These are phyloP conservation scores for Botrytis fabae DNA, from an alignment of 2,329 filamentous ascomycete genomes.

Conservation along the genomic window DNA sequence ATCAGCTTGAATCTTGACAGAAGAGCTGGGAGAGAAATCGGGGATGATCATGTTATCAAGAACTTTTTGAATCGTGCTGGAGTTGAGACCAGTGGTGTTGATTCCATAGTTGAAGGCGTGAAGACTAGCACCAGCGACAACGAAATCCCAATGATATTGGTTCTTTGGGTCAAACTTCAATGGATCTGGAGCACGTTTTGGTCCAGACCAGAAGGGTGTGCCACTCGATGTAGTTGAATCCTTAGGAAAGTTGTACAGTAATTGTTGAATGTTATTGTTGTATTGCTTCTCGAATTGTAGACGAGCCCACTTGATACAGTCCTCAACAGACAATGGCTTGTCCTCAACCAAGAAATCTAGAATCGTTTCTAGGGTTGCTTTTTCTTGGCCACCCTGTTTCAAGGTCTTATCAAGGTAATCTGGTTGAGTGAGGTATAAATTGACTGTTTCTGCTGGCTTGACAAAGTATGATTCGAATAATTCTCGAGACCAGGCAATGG, in stretches of 20 bases:
- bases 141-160: slow-evolving; percentile 81
- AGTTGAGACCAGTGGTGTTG: slow-evolving; percentile 73
- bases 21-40: slow-evolving; percentile 86
- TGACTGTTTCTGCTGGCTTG: slow-evolving; percentile 89
- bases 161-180: slow-evolving; percentile 86
- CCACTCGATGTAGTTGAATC: slow-evolving; percentile 86
- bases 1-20: slow-evolving; percentile 94
- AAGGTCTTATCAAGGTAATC: slow-evolving; percentile 85
- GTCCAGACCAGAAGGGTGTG: slow-evolving; percentile 95
- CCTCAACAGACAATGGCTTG: slow-evolving; percentile 88
- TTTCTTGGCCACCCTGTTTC: slow-evolving; percentile 93
- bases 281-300: slow-evolving; percentile 95
- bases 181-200: slow-evolving; percentile 91
- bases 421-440: slow-evolving; percentile 87
- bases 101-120: slow-evolving; percentile 99
- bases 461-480: slow-evolving; percentile 94
- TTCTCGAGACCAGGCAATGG: slow-evolving; percentile 96
- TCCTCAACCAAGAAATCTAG: slow-evolving; percentile 89
- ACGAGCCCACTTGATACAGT: slow-evolving; percentile 95
- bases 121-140: slow-evolving; percentile 85
- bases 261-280: slow-evolving; percentile 92
- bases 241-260: slow-evolving; percentile 96
- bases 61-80: slow-evolving; percentile 73
- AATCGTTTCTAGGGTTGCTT: slow-evolving; percentile 86
- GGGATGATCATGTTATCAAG: slow-evolving; percentile 92